A percentile compares a stretch with the other conserved stretches of the same genome.
These are phyloP conservation scores for Bipolaris bicolor DNA, from an alignment of 2,329 filamentous ascomycete species.

Conservation along the genomic window DNA sequence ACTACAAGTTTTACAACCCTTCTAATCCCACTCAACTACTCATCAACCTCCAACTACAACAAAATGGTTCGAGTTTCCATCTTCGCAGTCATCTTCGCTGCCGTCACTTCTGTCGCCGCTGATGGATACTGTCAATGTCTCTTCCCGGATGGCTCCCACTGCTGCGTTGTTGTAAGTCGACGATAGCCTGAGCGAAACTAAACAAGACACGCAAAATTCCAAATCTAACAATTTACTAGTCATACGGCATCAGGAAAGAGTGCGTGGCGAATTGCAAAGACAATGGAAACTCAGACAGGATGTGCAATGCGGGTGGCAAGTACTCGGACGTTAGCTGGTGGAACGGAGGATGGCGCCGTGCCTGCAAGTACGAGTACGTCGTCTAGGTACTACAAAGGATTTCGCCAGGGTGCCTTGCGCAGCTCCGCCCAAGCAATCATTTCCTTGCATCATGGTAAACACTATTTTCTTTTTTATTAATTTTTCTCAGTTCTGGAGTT, in stretches of 20 bases:
- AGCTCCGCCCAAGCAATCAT: background rate
- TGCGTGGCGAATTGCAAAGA: background rate
- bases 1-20: background rate
- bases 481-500: background rate
- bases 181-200: background rate
- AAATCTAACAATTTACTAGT: background rate
- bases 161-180: constrained; percentile 10
- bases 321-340: constrained; percentile 7
- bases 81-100: constrained; percentile 2
- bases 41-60: background rate
- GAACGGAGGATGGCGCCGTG: background rate
- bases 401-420: background rate
- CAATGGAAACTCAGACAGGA: constrained; percentile 5
- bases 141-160: constrained; percentile 10
- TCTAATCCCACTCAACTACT: background rate
- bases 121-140: constrained; percentile 10
- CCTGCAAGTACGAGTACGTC: background rate
- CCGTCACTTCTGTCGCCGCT: constrained; percentile 7
- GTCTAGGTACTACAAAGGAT: no score
- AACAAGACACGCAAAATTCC: background rate
- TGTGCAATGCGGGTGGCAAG: constrained; percentile 11
- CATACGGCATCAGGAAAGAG: background rate
- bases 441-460: background rate
- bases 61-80: constrained; percentile 10
- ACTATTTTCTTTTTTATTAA: background rate